These are phyloP conservation scores for Linnemannia exigua DNA, from an alignment of 192 early-diverging fungal genomes.

Conservation along the genomic window DNA sequence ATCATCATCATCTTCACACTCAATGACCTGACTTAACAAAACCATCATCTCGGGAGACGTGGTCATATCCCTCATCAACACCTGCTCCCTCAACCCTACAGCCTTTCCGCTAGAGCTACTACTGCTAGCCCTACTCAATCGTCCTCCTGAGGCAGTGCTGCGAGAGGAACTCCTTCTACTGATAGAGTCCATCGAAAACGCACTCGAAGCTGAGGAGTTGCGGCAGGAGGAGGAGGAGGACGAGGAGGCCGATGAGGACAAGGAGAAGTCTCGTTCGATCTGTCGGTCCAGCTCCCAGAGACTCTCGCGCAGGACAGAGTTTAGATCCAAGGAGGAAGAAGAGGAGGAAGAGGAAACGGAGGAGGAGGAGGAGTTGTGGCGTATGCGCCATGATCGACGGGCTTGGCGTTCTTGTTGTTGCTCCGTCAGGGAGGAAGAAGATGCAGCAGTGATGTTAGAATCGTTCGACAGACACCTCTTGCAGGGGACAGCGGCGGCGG, in stretches of 20 bases:
- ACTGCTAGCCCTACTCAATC: constrained; percentile 17
- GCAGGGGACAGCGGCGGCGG: background rate
- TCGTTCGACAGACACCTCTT: background rate
- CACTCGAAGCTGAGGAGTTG: background rate
- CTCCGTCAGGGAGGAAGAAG: background rate
- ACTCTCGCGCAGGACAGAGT: constrained; percentile 26
- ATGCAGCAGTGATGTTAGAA: background rate
- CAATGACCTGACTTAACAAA: background rate
- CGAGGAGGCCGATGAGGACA: background rate
- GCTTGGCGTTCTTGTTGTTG: background rate
- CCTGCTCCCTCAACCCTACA: constrained; percentile 13
- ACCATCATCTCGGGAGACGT: background rate
- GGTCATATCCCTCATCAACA: background rate
- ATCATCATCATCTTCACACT: background rate
- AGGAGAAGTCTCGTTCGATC: constrained; percentile 14
- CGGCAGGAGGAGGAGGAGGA: background rate
- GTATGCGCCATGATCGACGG: background rate
- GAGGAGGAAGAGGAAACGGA: too few relatives aligned
- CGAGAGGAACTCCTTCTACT: background rate
- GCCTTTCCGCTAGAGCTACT: background rate
- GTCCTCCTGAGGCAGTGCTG: constrained; percentile 10
- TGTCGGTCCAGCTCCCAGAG: constrained; percentile 35
- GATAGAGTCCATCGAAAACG: background rate
- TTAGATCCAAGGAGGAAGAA: constrained; percentile 3
- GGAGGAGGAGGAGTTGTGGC: too few relatives aligned